Evolutionary conservation across 345 rosid genomes (phyloP).

Genomic region (Barbarea vulgaris): DNA sequence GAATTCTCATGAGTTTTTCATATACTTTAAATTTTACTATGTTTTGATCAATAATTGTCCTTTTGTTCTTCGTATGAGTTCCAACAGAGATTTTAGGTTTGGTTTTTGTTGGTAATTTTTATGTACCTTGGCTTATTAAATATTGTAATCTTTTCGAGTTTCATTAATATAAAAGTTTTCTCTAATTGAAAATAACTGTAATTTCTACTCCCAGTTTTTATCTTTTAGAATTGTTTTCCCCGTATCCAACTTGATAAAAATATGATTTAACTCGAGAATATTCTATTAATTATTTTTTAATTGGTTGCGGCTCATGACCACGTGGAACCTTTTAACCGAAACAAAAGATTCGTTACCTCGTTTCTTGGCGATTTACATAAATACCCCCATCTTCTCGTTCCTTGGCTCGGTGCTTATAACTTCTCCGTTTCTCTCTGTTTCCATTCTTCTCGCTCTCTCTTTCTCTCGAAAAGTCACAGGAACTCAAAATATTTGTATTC

Average conservation of each 20-base stretch:
- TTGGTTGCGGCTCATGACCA: constrained; percentile 2
- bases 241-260: neutral
- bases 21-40: constrained; percentile 19
- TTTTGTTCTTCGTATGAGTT: constrained; percentile 11
- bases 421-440: constrained; percentile 24
- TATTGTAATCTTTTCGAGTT: constrained; percentile 24
- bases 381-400: neutral
- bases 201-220: neutral
- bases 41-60: constrained; percentile 30
- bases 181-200: neutral
- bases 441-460: constrained; percentile 1
- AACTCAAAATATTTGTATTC: constrained; percentile 9
- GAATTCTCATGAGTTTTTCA: constrained; percentile 37
- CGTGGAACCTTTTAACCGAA: neutral
- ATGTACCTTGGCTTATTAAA: constrained; percentile 29
- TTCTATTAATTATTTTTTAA: neutral
- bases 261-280: neutral
- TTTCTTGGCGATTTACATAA: constrained; percentile 14
- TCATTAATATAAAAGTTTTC: neutral
- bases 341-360: neutral
- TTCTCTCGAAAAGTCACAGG: neutral
- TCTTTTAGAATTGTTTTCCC: neutral
- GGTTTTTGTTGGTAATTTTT: constrained; percentile 27
- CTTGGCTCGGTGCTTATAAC: neutral
- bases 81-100: constrained; percentile 29